Conservation (phyloP, 306 rosid genomes). For the Gastrolobium bilobum region DNA sequence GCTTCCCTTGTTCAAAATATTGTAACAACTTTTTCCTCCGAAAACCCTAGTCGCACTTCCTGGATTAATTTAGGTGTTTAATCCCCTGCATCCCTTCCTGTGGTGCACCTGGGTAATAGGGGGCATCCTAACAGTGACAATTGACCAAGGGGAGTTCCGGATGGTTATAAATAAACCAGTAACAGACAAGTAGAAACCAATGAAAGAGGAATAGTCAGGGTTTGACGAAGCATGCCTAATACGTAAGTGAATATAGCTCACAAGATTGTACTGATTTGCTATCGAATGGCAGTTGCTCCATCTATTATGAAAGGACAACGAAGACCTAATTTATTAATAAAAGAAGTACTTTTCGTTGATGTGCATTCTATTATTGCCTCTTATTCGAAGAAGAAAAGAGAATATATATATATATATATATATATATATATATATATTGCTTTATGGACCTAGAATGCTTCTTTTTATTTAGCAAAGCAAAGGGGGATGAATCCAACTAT, state of each 20-base stretch:
- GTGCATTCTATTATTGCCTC: slow-evolving; percentile 9
- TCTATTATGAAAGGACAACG: background rate
- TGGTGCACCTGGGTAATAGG: no score
- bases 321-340: background rate
- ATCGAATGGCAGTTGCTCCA: background rate
- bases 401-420: no score
- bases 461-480: background rate
- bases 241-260: background rate
- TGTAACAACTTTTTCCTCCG: no score
- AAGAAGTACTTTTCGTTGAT: background rate
- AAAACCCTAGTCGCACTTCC: no score
- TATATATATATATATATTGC: no score
- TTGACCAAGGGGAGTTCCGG: background rate
- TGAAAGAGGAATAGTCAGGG: background rate
- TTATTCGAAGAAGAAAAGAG: background rate
- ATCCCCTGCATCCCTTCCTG: no score
- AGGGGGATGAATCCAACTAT: background rate
- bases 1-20: no score
- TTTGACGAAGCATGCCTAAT: background rate
- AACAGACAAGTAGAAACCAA: background rate
- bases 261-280: background rate
- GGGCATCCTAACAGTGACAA: background rate
- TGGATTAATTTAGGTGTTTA: no score
- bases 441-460: no score
- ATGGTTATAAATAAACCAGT: background rate